These are phyloP conservation scores for Podospora appendiculata DNA, from an alignment of 495 filamentous ascomycete genomes.

Conservation along the genomic window DNA sequence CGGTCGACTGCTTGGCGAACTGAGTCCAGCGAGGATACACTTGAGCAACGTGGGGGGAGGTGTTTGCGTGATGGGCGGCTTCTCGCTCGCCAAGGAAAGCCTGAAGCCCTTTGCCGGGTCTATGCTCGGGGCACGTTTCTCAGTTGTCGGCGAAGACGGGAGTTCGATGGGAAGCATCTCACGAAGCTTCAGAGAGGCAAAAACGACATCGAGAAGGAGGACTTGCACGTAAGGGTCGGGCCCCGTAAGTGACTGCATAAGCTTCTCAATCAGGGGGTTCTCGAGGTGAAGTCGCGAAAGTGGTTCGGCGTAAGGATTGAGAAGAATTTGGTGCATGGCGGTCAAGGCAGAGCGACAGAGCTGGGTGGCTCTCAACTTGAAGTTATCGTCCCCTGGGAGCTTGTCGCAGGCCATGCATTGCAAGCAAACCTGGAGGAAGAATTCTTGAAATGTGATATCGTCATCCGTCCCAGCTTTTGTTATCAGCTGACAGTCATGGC, in stretches of 20 bases:
- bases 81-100: constrained; percentile 20
- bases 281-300: constrained; percentile 67
- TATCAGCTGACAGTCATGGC: constrained; percentile 10
- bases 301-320: constrained; percentile 59
- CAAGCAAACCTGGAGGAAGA: constrained; percentile 53
- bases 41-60: constrained; percentile 73
- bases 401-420: constrained; percentile 46
- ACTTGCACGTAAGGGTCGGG: constrained; percentile 62
- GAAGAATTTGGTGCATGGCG: constrained; percentile 66
- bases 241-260: constrained; percentile 55
- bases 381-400: constrained; percentile 21
- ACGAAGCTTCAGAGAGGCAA: constrained; percentile 59
- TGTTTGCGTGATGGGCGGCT: constrained; percentile 26
- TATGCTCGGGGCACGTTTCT: constrained; percentile 29
- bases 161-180: constrained; percentile 40
- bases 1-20: constrained; percentile 61
- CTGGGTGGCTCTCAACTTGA: constrained; percentile 39
- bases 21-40: constrained; percentile 75
- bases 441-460: constrained; percentile 49
- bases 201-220: constrained; percentile 66
- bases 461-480: constrained; percentile 34
- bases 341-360: constrained; percentile 64
- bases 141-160: constrained; percentile 32
- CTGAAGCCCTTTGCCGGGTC: constrained; percentile 19
- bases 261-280: constrained; percentile 58